Evolutionary conservation across 2,329 filamentous ascomycete species (phyloP).

Genomic region (Fusarium sp.): DNA sequence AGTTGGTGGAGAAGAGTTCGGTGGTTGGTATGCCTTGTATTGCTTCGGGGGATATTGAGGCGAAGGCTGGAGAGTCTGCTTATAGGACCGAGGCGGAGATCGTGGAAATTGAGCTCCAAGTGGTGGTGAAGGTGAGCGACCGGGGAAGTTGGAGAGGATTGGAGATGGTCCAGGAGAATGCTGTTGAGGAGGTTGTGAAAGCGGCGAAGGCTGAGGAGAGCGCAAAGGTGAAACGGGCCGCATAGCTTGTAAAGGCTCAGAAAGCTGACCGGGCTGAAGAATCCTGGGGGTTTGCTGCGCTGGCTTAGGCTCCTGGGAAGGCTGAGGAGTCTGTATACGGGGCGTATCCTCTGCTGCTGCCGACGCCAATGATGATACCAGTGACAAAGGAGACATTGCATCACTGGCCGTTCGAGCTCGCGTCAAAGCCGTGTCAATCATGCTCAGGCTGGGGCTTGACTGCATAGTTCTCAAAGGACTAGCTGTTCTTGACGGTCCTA

Average conservation of each 20-base stretch:
- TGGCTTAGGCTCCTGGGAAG: conserved; percentile 27
- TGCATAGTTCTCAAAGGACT: conserved; percentile 46
- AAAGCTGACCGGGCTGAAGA: conserved; percentile 34
- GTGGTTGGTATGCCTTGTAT: conserved; percentile 37
- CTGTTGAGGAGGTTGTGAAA: conserved; percentile 38
- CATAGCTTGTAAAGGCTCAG: conserved; percentile 22
- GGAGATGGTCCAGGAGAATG: conserved; percentile 32
- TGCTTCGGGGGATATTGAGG: conserved; percentile 23
- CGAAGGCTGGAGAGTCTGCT: conserved; percentile 15
- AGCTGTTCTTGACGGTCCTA: conserved; percentile 40
- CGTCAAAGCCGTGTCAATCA: conserved; percentile 36
- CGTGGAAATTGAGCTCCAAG: conserved; percentile 9
- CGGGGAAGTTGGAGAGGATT: conserved; percentile 22
- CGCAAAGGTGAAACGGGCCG: conserved; percentile 33
- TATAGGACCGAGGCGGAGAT: conserved; percentile 8
- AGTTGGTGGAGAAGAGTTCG: conserved; percentile 25
- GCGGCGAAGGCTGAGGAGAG: conserved; percentile 36
- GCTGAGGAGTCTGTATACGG: conserved; percentile 32
- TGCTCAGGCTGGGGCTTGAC: conserved; percentile 41
- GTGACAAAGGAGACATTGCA: conserved; percentile 41
- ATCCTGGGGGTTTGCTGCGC: conserved; percentile 27
- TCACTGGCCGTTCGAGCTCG: conserved; percentile 43
- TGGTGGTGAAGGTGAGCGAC: conserved; percentile 3
- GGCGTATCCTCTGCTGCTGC: conserved; percentile 26
- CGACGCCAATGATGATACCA: conserved; percentile 31